A percentile compares a stretch with the other conserved stretches of the same genome.
These are phyloP conservation scores for Populus trichocarpa DNA, from an alignment of 441 rosid genomes.

Conservation along the genomic window DNA sequence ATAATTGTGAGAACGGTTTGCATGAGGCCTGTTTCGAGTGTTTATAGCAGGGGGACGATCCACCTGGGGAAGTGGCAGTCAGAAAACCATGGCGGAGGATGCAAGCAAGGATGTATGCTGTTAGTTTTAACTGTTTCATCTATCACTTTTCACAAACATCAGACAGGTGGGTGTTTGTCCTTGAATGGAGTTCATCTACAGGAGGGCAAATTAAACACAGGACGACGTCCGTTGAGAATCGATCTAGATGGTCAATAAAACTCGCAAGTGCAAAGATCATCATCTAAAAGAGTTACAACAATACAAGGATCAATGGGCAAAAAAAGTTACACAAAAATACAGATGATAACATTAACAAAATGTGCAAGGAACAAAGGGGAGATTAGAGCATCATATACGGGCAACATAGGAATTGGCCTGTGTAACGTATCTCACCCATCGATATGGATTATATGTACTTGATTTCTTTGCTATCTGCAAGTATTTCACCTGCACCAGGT, in stretches of 20 bases:
- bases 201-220: neutral
- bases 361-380: neutral
- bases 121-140: neutral
- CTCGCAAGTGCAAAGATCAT: neutral
- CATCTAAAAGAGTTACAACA: neutral
- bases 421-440: constrained; percentile 98
- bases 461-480: constrained; percentile 97
- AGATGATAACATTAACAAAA: neutral
- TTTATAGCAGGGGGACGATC: neutral
- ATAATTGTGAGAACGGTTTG: neutral
- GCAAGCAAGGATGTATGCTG: neutral
- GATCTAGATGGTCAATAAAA: neutral
- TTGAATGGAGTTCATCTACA: neutral
- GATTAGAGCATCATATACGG: constrained; percentile 42
- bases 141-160: neutral
- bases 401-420: constrained; percentile 98
- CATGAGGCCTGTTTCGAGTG: neutral
- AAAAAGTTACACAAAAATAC: neutral
- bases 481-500: constrained; percentile 78
- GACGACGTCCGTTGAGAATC: neutral
- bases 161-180: neutral
- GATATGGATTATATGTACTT: constrained; percentile 72
- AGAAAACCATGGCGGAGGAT: neutral
- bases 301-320: neutral
- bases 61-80: neutral